Evolutionary conservation across 139 green algal species (phyloP), one percentile per base, ranked within the genome.

Genomic region (Coelastrella sp.): DNA sequence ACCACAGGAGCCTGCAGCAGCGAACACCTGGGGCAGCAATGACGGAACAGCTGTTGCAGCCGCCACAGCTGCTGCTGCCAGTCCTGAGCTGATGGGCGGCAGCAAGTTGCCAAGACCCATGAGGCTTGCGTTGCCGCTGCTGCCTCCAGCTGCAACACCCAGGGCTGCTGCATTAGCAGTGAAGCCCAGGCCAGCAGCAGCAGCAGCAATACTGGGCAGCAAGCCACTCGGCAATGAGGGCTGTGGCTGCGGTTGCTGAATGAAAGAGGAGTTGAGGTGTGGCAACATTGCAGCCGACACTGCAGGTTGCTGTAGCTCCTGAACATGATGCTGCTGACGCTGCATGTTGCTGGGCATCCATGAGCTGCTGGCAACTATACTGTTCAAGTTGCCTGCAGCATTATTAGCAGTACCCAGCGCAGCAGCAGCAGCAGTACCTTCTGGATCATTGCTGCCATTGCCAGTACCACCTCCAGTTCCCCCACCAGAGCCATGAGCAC

Each of bases 271-370:
- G 25, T 43, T 37, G 34, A 41, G 76, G 57, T 43, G 76, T 35
- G 32, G 75, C 75, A 82, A 11, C 0, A 40, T 1, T 57, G 68
- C 34, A 78, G 40, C 35, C 34, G 68, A 21, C 25, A 53, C 68
- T 19, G 40, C 21, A 59, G 68, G 40, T 4, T 78, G 68, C 68
- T 60, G 68, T 6, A 59, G 34, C 62, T 66, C 17, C 19, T 57
- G 34, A n/a, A 25, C 38, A 64, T 27, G 19, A 9, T 37, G 69
- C 69, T 62, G 40, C 41, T 79, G 69, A 23, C n/a, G 69, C 69
- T 79, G 69, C 35, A 37, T 23, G 67, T 43, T 71, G 50, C 73
- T 81, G 23, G 75, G 75, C 75, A 82, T 51, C 51, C 53, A 72
- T 2, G 75, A 51, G 35, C 75, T 82, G 75, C 75, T 82, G 23